Evolutionary conservation across 768 basidiomycete genomes (phyloP).

Genomic region (Rhodotorula graminis): DNA sequence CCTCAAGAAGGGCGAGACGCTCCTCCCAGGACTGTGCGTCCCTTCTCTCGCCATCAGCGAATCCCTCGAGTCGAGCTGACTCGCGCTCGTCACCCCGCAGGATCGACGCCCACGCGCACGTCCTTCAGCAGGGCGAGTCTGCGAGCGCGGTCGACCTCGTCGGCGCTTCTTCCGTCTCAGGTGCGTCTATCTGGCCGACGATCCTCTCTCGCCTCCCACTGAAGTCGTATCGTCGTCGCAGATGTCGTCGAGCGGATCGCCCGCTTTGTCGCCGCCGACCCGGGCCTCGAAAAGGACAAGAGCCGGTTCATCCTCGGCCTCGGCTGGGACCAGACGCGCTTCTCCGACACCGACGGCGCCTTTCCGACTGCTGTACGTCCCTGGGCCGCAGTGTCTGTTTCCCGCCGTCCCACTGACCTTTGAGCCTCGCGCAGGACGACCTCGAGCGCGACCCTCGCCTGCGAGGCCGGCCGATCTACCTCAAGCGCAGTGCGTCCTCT

Average conservation of each 20-base stretch:
- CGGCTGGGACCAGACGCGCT: slow-evolving; percentile 86
- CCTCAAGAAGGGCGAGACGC: not conserved
- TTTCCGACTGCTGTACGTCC: slow-evolving; percentile 67
- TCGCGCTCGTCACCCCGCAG: not conserved
- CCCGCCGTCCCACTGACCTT: too few species aligned
- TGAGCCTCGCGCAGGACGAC: slow-evolving; percentile 57
- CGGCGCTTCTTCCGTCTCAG: slow-evolving; percentile 58
- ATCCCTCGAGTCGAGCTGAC: not conserved
- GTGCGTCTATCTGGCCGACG: slow-evolving; percentile 46
- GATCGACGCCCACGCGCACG: slow-evolving; percentile 70
- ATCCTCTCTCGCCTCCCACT: not conserved
- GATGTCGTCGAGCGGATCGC: slow-evolving; percentile 64
- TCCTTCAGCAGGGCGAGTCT: slow-evolving; percentile 68
- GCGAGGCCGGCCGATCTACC: slow-evolving; percentile 63
- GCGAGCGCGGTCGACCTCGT: slow-evolving; percentile 59
- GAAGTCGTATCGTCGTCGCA: slow-evolving; percentile 39
- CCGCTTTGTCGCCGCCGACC: slow-evolving; percentile 57
- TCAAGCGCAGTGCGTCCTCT: slow-evolving; percentile 54
- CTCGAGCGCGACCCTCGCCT: slow-evolving; percentile 67
- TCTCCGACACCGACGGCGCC: slow-evolving; percentile 45
- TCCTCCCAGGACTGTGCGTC: slow-evolving; percentile 16
- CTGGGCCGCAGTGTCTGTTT: too few species aligned
- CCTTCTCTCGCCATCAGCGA: not conserved
- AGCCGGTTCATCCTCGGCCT: slow-evolving; percentile 72
- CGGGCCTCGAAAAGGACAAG: slow-evolving; percentile 56